Evolutionary conservation across 73 alveolate species (phyloP).

Genomic region (Paramecium primaurelia): DNA sequence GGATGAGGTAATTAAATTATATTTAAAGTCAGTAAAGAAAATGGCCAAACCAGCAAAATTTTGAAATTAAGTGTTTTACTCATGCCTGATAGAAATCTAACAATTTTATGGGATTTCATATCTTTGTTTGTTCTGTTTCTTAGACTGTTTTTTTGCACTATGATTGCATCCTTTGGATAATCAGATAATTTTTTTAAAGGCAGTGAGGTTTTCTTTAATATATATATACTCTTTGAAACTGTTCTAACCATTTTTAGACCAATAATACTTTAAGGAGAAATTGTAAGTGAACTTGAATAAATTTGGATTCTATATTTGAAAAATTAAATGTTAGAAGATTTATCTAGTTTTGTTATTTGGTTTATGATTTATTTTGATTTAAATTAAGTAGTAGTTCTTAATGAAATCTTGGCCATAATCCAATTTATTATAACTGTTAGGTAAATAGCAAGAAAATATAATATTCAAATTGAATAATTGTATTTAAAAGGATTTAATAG

Average conservation of each 20-base stretch:
- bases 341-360: not conserved
- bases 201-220: not conserved
- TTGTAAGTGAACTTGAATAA: not conserved
- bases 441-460: not conserved
- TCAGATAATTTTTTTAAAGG: not conserved
- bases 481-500: slow-evolving; percentile 1
- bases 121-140: not conserved
- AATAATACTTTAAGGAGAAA: not conserved
- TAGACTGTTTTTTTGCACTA: not conserved
- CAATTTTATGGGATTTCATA: not conserved
- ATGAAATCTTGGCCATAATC: not conserved
- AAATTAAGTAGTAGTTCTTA: not conserved
- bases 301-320: not conserved
- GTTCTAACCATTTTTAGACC: not conserved
- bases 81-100: not conserved
- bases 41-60: not conserved
- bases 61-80: not conserved
- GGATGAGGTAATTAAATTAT: not conserved
- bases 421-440: not conserved
- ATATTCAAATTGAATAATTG: not conserved
- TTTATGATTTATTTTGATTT: not conserved
- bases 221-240: not conserved
- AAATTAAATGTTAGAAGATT: not conserved
- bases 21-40: not conserved
- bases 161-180: slow-evolving; percentile 7